Percentiles rank a stretch among this genome's conserved stretches.
These are phyloP conservation scores for Apiospora marii DNA, from an alignment of 2,329 filamentous ascomycete genomes.

Conservation along the genomic window DNA sequence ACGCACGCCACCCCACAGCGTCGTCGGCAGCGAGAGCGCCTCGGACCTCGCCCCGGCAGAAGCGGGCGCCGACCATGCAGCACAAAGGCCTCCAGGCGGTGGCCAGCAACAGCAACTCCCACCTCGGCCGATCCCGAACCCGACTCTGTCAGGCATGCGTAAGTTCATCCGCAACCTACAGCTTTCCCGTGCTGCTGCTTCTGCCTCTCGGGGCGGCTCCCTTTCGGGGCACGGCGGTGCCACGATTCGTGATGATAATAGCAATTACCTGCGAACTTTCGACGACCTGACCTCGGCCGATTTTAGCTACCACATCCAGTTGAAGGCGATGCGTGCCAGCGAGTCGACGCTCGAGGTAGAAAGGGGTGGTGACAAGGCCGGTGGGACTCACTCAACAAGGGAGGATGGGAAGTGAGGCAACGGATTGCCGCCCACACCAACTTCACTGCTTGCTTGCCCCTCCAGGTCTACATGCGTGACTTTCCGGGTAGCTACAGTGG, in stretches of 20 bases:
- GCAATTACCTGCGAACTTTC: not conserved
- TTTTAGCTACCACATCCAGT: conserved; percentile 10
- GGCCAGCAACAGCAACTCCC: not conserved
- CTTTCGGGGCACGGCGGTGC: not conserved
- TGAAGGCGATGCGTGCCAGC: not conserved
- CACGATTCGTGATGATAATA: not conserved
- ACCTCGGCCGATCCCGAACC: not conserved
- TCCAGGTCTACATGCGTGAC: too few relatives aligned
- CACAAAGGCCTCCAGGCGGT: not conserved
- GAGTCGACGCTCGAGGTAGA: not conserved
- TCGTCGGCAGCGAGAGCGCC: not conserved
- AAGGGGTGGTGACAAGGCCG: not conserved
- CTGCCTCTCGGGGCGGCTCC: not conserved
- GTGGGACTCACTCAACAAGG: not conserved
- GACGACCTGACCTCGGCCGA: conserved; percentile 3
- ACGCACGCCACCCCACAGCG: conserved; percentile 27
- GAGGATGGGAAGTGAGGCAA: not conserved
- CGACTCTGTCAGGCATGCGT: not conserved
- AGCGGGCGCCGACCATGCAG: not conserved
- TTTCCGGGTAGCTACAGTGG: too few relatives aligned
- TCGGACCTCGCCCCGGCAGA: not conserved
- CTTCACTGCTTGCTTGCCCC: too few relatives aligned
- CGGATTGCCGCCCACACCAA: too few relatives aligned
- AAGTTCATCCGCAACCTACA: conserved; percentile 1
- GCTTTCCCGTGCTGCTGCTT: not conserved